A percentile compares a stretch with the other conserved stretches of the same genome.
phyloP scores from a whole-genome alignment of 2,329 filamentous ascomycete genomes.

The Cercospora nicotianae region DNA sequence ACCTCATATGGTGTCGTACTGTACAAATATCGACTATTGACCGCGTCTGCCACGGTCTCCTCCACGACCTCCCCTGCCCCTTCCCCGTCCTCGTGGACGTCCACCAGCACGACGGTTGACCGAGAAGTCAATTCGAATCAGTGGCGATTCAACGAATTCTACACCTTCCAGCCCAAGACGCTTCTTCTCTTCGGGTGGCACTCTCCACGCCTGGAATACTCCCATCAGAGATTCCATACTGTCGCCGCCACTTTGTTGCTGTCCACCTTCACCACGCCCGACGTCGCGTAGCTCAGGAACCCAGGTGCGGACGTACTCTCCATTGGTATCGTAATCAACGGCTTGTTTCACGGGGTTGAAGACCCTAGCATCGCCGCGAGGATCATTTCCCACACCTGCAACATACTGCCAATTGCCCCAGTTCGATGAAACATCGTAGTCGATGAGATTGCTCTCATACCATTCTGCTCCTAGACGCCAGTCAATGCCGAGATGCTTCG shows the following conservation, averaged over 20 bases:
- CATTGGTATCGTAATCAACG: conserved; percentile 71
- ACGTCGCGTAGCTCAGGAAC: conserved; percentile 64
- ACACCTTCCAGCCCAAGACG: conserved; percentile 57
- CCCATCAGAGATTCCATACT: conserved; percentile 50
- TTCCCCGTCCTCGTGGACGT: conserved; percentile 40
- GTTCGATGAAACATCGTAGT: conserved; percentile 65
- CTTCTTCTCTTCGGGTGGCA: conserved; percentile 59
- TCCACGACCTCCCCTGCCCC: conserved; percentile 32
- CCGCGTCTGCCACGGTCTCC: conserved; percentile 19
- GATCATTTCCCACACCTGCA: conserved; percentile 77
- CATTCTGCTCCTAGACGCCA: conserved; percentile 81
- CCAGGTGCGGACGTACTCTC: conserved; percentile 71
- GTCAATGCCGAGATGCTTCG: conserved; percentile 72
- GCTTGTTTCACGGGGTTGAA: conserved; percentile 84
- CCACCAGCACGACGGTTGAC: conserved; percentile 48
- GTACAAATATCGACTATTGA: not conserved
- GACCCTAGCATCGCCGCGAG: conserved; percentile 66
- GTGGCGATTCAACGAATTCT: conserved; percentile 66
- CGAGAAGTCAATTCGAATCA: conserved; percentile 65
- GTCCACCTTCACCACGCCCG: conserved; percentile 22
- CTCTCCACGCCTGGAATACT: conserved; percentile 70
- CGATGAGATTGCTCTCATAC: conserved; percentile 73
- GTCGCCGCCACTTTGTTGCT: not conserved
- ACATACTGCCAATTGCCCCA: conserved; percentile 68
- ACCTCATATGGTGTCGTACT: not conserved